These are phyloP conservation scores for Boletus rufocinnamomeus DNA, from an alignment of 768 basidiomycete species.

Conservation along the genomic window DNA sequence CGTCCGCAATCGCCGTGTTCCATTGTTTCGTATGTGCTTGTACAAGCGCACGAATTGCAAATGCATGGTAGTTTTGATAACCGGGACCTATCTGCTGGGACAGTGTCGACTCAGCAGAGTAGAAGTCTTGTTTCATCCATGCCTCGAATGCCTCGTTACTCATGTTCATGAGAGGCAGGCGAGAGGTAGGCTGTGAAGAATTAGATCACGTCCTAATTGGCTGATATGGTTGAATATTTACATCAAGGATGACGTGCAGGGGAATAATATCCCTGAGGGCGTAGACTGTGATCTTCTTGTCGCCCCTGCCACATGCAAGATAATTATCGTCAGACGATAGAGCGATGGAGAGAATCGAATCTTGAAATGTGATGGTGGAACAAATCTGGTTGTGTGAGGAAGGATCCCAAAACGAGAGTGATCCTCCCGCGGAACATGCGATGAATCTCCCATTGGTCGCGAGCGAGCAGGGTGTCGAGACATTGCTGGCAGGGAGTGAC, in stretches of 20 bases:
- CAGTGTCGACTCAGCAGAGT: rapidly evolving
- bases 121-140: conserved; percentile 5
- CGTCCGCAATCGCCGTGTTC: background rate
- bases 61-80: background rate
- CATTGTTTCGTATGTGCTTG: background rate
- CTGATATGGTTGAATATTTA: background rate
- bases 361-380: background rate
- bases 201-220: background rate
- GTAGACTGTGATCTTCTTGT: background rate
- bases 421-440: background rate
- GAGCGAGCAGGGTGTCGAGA: background rate
- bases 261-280: conserved; percentile 2
- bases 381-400: background rate
- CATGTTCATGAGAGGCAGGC: conserved; percentile 5
- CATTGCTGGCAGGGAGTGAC: background rate
- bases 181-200: background rate
- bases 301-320: background rate
- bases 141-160: background rate
- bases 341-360: background rate
- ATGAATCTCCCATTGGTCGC: background rate
- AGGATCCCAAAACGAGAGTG: background rate
- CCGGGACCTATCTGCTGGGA: background rate
- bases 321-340: background rate
- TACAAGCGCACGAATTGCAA: conserved; percentile 8
- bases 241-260: background rate